phyloP scores from a whole-genome alignment of 2,329 filamentous ascomycete genomes.

The Trichoderma guizhouense region DNA sequence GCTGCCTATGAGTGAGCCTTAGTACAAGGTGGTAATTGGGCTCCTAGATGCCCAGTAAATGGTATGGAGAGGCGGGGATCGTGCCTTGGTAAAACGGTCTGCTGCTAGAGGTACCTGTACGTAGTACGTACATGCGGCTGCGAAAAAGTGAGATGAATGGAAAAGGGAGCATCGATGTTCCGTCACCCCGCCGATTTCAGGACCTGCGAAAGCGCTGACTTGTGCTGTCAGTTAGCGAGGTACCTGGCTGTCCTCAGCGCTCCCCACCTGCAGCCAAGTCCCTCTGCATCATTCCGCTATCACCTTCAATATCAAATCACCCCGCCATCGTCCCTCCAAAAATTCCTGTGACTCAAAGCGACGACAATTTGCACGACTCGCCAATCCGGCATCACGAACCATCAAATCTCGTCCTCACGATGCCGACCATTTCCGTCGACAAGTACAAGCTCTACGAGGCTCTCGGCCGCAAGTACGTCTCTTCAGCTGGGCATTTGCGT shows the following conservation, averaged over 20 bases:
- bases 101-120: background rate
- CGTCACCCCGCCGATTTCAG: conserved; percentile 16
- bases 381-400: conserved; percentile 22
- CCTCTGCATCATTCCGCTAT: conserved; percentile 7
- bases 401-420: conserved; percentile 39
- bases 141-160: background rate
- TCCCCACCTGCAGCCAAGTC: background rate
- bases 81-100: background rate
- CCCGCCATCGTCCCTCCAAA: conserved; percentile 28
- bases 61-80: background rate
- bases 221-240: conserved; percentile 16
- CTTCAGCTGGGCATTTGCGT: background rate
- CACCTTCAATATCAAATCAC: conserved; percentile 19
- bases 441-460: conserved; percentile 95
- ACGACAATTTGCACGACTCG: background rate
- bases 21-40: background rate
- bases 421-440: conserved; percentile 96
- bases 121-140: background rate
- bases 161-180: conserved; percentile 33
- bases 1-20: background rate
- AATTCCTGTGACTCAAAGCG: conserved; percentile 42
- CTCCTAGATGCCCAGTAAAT: background rate
- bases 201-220: background rate
- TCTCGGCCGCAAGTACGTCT: conserved; percentile 73
- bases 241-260: conserved; percentile 3